Evolutionary conservation across 2,329 filamentous ascomycete genomes (phyloP).

Genomic region (Aspergillus fijiensis): DNA sequence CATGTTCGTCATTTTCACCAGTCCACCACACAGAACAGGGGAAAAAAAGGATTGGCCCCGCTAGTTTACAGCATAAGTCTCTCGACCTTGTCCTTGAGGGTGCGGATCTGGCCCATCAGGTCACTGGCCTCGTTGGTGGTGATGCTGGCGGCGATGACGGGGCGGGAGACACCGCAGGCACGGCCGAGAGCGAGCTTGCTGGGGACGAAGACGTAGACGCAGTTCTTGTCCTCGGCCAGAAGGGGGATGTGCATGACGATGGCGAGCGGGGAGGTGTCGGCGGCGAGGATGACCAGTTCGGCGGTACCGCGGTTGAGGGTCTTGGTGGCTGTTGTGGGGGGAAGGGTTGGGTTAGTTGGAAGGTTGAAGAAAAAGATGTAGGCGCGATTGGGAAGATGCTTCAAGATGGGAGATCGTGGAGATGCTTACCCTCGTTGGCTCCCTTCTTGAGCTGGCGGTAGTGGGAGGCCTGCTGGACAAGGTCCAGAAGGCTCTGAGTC

Average conservation of each 20-base stretch:
- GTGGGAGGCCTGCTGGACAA: conserved; percentile 68
- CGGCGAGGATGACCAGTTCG: conserved; percentile 85
- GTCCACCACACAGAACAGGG: too few relatives aligned
- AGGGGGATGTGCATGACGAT: conserved; percentile 89
- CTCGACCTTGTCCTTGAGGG: conserved; percentile 93
- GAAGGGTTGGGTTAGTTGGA: not conserved
- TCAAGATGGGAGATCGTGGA: not conserved
- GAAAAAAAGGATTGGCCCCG: conserved; percentile 21
- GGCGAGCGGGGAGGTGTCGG: conserved; percentile 81
- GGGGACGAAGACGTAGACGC: conserved; percentile 70
- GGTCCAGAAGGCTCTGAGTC: conserved; percentile 78
- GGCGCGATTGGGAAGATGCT: not conserved
- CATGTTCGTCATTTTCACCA: too few relatives aligned
- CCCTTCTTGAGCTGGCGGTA: conserved; percentile 80
- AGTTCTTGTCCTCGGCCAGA: conserved; percentile 74
- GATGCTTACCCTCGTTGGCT: conserved; percentile 65
- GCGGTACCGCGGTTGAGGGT: conserved; percentile 86
- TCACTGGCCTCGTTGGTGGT: conserved; percentile 91
- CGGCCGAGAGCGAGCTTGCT: conserved; percentile 82
- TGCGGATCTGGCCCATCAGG: conserved; percentile 80
- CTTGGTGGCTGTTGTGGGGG: conserved; percentile 62
- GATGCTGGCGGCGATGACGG: conserved; percentile 84
- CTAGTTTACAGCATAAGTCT: conserved; percentile 76
- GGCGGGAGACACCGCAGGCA: conserved; percentile 82
- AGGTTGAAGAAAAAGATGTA: not conserved